Conservation (phyloP, 805 yeast species). For the Torulaspora gathmanii region DNA sequence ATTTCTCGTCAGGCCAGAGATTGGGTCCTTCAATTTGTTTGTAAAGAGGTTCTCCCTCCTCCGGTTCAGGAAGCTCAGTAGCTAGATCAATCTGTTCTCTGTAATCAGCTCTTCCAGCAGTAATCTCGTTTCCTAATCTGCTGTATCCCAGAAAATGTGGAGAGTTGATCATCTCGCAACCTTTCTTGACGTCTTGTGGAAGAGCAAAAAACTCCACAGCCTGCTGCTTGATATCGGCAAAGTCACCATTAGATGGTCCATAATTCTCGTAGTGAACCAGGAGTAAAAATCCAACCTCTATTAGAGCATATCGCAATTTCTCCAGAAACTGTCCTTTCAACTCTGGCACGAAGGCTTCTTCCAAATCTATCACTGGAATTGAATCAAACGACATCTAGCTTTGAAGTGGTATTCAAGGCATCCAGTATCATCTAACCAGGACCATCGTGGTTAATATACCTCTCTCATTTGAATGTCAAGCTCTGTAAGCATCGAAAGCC, state of each 20-base stretch:
- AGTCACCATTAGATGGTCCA: constrained; percentile 40
- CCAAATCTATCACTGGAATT: constrained; percentile 17
- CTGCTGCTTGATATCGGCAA: constrained; percentile 38
- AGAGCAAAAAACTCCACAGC: constrained; percentile 43
- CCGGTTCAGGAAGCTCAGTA: constrained; percentile 46
- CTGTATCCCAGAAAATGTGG: constrained; percentile 59
- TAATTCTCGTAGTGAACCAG: constrained; percentile 39
- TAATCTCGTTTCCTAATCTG: constrained; percentile 52
- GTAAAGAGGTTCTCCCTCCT: constrained; percentile 37
- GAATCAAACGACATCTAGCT: constrained; percentile 15
- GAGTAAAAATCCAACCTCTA: constrained; percentile 52
- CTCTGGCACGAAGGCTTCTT: constrained; percentile 37
- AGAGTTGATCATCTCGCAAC: constrained; percentile 49
- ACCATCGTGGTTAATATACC: neutral
- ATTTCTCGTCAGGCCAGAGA: constrained; percentile 44
- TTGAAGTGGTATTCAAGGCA: no score
- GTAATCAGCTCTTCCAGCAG: constrained; percentile 51
- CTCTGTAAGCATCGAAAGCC: neutral
- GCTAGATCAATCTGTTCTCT: constrained; percentile 61
- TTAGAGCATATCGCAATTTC: constrained; percentile 41
- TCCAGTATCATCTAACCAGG: neutral
- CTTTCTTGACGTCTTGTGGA: constrained; percentile 43
- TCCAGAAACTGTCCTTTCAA: constrained; percentile 42
- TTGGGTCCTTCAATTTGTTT: constrained; percentile 54
- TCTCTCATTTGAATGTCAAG: neutral